These are phyloP conservation scores for Cyberlindnera veronae DNA, from an alignment of 805 yeast genomes.

Conservation along the genomic window DNA sequence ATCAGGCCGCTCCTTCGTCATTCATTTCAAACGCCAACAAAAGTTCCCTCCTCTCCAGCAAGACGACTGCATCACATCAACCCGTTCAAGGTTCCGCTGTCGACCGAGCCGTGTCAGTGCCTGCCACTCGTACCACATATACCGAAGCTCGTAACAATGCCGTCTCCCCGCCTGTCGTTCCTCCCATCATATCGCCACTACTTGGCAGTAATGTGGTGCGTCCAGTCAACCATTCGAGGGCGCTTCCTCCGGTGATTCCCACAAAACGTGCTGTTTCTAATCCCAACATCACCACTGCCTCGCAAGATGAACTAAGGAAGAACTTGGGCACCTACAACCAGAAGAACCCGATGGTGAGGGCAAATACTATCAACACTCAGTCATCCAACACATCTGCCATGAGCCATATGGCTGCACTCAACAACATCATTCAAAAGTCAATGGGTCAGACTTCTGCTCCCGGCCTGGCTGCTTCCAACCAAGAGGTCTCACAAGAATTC, in stretches of 20 bases:
- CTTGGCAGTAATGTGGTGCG: too few relatives aligned
- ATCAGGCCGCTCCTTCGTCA: slow-evolving; percentile 15
- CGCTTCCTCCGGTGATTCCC: slow-evolving; percentile 1
- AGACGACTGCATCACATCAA: background rate
- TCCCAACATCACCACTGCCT: slow-evolving; percentile 10
- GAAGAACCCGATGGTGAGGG: slow-evolving; percentile 4
- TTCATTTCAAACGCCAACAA: slow-evolving; percentile 8
- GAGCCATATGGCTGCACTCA: slow-evolving; percentile 6
- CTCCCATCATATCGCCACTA: background rate
- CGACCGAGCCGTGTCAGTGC: background rate
- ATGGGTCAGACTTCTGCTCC: background rate
- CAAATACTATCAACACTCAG: slow-evolving; percentile 9
- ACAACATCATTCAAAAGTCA: slow-evolving; percentile 4
- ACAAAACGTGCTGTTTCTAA: slow-evolving; percentile 8
- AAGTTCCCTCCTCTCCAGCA: slow-evolving; percentile 3
- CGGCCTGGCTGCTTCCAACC: background rate
- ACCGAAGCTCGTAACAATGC: background rate
- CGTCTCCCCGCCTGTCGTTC: background rate
- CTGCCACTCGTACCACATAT: background rate
- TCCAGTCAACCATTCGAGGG: background rate
- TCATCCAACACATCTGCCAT: slow-evolving; percentile 13
- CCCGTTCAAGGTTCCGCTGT: background rate
- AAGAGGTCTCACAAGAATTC: background rate
- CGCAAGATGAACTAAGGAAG: slow-evolving; percentile 15
- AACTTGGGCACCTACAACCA: slow-evolving; percentile 9